Base-by-base conservation (phyloP, 768 basidiomycete genomes). In the Clathrus columnatus region DNA sequence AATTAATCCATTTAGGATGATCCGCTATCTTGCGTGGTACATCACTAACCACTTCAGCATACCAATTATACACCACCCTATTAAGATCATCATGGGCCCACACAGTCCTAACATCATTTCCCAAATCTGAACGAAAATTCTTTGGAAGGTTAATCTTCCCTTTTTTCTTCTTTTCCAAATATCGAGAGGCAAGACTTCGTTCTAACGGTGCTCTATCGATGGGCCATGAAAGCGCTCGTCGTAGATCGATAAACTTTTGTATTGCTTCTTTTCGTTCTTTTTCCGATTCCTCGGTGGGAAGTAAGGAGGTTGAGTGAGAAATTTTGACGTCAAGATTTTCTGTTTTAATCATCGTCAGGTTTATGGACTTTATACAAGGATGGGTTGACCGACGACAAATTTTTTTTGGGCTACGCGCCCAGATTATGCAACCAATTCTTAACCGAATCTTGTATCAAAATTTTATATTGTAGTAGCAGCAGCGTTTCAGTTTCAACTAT, bases 171-270 rank as follows among this genome's bases (percentile, higher is more conserved):
- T 4, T 10, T 36, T 36, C n/a, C 20, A 50, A 8, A 50, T 26
- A 50, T 17, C 7, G 16, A 8, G 49, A 24, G 18, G 68, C 61
- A 18, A 68, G 41, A 36, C 66, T 61, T 57, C 71, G 72, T 24
- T 70, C 68, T 21, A 68, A 62, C 7, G 75, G 73, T 72, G 71
- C 73, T 46, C 69, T 67, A 48, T 70, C 68, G 8, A 75, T 61
- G 48, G 66, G 63, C 73, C 72, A 75, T 7, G 73, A 72, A 18
- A 62, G 61, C 14, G 72, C 73, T 48, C 71, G 65, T 7, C 67
- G 63, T 43, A 59, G 52, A 16, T 65, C 69, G 0, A 65, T 61
- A 21, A 71, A 57, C 3, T 64, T 56, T 42, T 72, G 67, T 18
- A 65, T 56, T 0, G 71, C 65, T 17, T 59, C 62, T 44, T 62